These are phyloP conservation scores for Lolium multiflorum DNA, from an alignment of 176 grass and related monocot genomes.

Conservation along the genomic window DNA sequence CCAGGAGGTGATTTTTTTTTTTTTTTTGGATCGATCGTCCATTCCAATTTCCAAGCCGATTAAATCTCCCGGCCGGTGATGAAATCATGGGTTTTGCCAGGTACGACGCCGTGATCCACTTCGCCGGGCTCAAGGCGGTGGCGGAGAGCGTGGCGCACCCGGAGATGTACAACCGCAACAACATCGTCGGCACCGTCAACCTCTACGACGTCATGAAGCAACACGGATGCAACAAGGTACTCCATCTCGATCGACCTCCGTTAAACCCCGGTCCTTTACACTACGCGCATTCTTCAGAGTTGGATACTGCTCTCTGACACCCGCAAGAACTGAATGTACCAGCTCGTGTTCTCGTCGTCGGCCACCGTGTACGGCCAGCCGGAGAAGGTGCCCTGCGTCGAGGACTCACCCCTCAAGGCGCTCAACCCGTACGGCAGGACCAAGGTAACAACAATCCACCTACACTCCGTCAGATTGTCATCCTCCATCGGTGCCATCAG, in stretches of 20 bases:
- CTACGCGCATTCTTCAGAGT: neutral
- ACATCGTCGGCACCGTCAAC: slow-evolving; percentile 88
- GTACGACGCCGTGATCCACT: slow-evolving; percentile 93
- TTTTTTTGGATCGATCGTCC: neutral
- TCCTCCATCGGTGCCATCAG: neutral
- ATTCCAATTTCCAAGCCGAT: neutral
- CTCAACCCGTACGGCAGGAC: slow-evolving; percentile 95
- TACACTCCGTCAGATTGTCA: neutral
- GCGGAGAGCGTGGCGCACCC: slow-evolving; percentile 87
- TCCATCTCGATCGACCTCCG: too few species aligned
- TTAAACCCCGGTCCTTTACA: neutral
- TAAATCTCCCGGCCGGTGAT: neutral
- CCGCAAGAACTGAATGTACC: neutral
- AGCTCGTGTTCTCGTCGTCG: slow-evolving; percentile 93
- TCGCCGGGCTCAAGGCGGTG: slow-evolving; percentile 89
- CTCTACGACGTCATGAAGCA: slow-evolving; percentile 74
- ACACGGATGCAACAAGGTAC: slow-evolving; percentile 82
- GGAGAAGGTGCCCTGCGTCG: slow-evolving; percentile 73
- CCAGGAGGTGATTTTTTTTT: neutral
- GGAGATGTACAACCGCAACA: slow-evolving; percentile 87
- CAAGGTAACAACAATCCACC: slow-evolving; percentile 49
- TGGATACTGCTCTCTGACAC: neutral
- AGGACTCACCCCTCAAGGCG: slow-evolving; percentile 73
- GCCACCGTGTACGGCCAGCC: slow-evolving; percentile 89
- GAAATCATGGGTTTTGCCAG: slow-evolving; percentile 16